Evolutionary conservation across 2,329 filamentous ascomycete genomes (phyloP).

Genomic region (Penicillium italicum): DNA sequence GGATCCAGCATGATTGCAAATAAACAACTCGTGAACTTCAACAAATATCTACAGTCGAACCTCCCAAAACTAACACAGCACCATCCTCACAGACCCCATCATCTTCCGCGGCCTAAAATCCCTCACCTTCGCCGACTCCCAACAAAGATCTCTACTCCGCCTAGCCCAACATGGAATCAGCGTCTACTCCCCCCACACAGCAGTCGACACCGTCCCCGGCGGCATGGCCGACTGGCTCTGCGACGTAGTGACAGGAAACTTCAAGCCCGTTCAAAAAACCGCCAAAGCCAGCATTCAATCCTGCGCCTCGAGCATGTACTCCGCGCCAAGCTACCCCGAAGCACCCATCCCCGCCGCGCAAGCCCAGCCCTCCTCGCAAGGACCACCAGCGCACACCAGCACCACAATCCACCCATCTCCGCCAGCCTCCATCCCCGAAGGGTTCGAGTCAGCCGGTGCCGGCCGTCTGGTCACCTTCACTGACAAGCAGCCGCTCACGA

Average conservation of each 20-base stretch:
- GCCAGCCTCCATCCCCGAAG: slow-evolving; percentile 29
- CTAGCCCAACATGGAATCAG: slow-evolving; percentile 84
- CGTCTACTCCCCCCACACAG: slow-evolving; percentile 94
- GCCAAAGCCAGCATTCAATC: slow-evolving; percentile 6
- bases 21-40: too few relatives aligned
- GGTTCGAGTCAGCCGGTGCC: slow-evolving; percentile 54
- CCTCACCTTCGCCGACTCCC: slow-evolving; percentile 76
- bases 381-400: slow-evolving; percentile 46
- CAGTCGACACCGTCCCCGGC: slow-evolving; percentile 78
- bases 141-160: slow-evolving; percentile 79
- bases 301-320: slow-evolving; percentile 35
- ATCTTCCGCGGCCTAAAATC: slow-evolving; percentile 93
- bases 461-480: slow-evolving; percentile 58
- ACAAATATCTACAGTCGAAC: neutral
- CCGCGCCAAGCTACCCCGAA: slow-evolving; percentile 40
- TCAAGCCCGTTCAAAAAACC: slow-evolving; percentile 12
- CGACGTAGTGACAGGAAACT: slow-evolving; percentile 66
- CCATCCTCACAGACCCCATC: slow-evolving; percentile 67
- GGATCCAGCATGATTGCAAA: neutral
- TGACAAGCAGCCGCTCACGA: slow-evolving; percentile 50
- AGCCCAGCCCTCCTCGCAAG: slow-evolving; percentile 7
- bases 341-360: slow-evolving; percentile 28
- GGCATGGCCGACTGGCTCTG: slow-evolving; percentile 95
- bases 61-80: neutral
- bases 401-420: slow-evolving; percentile 52